Percentiles rank a stretch among this genome's conserved stretches.
phyloP scores from a whole-genome alignment of 1,139 yeast genomes.

The Lodderomyces metapsilosis region DNA sequence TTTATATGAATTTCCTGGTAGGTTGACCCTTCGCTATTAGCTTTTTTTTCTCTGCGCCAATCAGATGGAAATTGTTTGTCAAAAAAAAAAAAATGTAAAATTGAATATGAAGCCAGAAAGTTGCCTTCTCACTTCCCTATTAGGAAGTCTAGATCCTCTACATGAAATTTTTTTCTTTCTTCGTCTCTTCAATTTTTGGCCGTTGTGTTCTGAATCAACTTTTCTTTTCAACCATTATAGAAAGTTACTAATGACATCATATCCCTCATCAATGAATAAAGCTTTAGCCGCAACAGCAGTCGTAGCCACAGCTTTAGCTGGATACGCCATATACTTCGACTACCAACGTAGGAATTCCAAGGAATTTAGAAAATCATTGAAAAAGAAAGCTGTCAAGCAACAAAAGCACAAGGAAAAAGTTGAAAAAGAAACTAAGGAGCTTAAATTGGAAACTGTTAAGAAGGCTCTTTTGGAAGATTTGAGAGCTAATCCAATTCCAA shows the following conservation, averaged over 20 bases:
- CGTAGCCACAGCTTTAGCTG: conserved; percentile 56
- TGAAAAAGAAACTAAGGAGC: conserved; percentile 59
- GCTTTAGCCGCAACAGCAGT: conserved; percentile 51
- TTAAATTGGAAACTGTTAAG: conserved; percentile 60
- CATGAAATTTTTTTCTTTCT: not conserved
- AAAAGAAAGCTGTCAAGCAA: conserved; percentile 60
- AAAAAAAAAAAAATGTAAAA: conserved; percentile 6
- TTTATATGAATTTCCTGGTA: not conserved
- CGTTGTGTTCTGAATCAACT: not conserved
- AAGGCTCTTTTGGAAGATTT: conserved; percentile 63
- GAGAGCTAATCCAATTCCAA: conserved; percentile 72
- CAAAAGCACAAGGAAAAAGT: conserved; percentile 55
- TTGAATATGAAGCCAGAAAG: not conserved
- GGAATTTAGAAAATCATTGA: conserved; percentile 75
- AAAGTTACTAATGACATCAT: not conserved
- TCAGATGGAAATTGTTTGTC: conserved; percentile 10
- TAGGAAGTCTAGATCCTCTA: conserved; percentile 8
- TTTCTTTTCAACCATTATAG: not conserved
- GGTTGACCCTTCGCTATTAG: not conserved
- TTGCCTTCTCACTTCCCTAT: conserved; percentile 1
- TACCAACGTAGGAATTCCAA: conserved; percentile 82
- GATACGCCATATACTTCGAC: conserved; percentile 88
- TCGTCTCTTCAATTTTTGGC: not conserved
- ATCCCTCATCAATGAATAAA: conserved; percentile 30
- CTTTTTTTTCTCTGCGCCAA: conserved; percentile 11